Conservation (phyloP, 2,329 filamentous ascomycete species). For the Alternaria consortialis region DNA sequence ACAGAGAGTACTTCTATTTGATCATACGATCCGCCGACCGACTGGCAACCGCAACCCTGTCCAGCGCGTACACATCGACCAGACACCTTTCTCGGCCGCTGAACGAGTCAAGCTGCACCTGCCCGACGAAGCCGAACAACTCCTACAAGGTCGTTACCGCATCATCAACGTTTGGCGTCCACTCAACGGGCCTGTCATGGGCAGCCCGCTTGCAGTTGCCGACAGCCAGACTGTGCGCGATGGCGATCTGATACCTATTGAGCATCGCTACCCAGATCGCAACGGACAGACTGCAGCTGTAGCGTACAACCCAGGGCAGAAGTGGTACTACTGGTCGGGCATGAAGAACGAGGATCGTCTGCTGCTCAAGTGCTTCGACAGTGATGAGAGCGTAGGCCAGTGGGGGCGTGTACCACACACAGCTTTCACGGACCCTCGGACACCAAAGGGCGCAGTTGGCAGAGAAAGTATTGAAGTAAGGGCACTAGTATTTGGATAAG, state of each 20-base stretch:
- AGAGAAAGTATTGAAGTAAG: constrained; percentile 92
- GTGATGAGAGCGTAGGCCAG: constrained; percentile 56
- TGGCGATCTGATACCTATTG: constrained; percentile 73
- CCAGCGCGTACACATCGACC: constrained; percentile 80
- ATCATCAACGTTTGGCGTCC: constrained; percentile 89
- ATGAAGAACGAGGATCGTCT: constrained; percentile 78
- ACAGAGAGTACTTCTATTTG: constrained; percentile 76
- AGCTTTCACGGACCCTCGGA: constrained; percentile 76
- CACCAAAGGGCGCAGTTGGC: constrained; percentile 71
- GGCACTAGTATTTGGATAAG: constrained; percentile 77
- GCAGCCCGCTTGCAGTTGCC: constrained; percentile 66
- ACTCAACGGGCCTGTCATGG: constrained; percentile 66
- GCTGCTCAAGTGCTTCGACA: constrained; percentile 82
- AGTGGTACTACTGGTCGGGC: constrained; percentile 83
- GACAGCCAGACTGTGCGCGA: constrained; percentile 65
- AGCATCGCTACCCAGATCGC: constrained; percentile 76
- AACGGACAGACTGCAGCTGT: constrained; percentile 79
- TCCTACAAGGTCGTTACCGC: constrained; percentile 75
- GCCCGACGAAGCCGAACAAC: constrained; percentile 69
- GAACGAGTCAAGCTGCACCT: constrained; percentile 75
- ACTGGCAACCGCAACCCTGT: constrained; percentile 73
- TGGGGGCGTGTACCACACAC: constrained; percentile 60
- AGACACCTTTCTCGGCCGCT: constrained; percentile 72
- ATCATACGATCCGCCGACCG: constrained; percentile 85
- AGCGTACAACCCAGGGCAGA: constrained; percentile 66